Evolutionary conservation across 2,329 filamentous ascomycete genomes (phyloP), one percentile per base, ranked within the genome.

Genomic region (Ceratocystis papillata): DNA sequence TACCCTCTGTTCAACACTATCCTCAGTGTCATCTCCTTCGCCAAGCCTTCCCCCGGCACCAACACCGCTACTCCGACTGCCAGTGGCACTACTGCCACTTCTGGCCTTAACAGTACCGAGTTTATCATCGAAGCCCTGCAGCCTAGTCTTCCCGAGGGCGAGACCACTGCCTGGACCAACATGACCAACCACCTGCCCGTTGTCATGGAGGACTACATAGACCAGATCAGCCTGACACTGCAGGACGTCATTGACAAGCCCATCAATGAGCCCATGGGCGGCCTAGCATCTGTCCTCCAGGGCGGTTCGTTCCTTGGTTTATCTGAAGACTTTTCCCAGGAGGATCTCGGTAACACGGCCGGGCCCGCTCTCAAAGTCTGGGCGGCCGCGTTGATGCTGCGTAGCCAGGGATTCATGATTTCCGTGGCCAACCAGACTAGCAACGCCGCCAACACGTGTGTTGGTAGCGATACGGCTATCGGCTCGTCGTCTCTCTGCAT

Each of bases 251-350:
- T 69, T 20, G 67, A 69, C 63, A 68, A 66, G 4, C 67, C 65
- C 3, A 44, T 66, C 64, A 62, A 67, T 17, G 45, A 57, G 10
- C 64, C 62, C 15, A 44, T 46, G 1, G 69, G 67, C 30, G 69
- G 69, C n/a, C 65, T 69, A 25, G 60, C 50, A 37, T 17, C 57
- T 15, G 44, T 68, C 28, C 46, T 69, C 3, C 12, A 22, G 5
- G 66, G 63, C 2, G 69, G 69, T n/a, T 20, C 44, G n/a, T 69
- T 69, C 62, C 66, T 69, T 55, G 67, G 69, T 6, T 50, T 60
- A 3, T 37, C 57, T 17, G 65, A 63, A n/a, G 69, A 70, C 65
- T 45, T 69, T 20, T 69, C 67, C 7, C 68, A 70, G 44, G 30
- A 48, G 37, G 68, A 70, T 22, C 62, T 70, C 15, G 28, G 46